Evolutionary conservation across 257 asterid species (phyloP).

Genomic region (Penstemon newberryi): DNA sequence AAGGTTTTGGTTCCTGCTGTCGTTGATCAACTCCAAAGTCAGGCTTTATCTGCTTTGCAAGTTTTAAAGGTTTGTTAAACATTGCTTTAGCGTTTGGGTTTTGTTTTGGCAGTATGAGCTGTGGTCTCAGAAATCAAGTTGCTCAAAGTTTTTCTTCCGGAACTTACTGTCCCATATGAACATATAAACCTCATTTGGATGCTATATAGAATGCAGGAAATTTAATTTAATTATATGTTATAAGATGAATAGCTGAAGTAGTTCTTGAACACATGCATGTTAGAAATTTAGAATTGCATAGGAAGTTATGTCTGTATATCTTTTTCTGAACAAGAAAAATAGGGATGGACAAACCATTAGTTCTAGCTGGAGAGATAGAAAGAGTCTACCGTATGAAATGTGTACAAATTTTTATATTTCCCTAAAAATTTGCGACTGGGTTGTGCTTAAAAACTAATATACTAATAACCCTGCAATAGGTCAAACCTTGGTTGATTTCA

Average conservation of each 20-base stretch:
- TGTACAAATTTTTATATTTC: slow-evolving; percentile 8
- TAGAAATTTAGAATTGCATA: neutral
- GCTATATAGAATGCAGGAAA: slow-evolving; percentile 33
- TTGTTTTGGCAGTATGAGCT: slow-evolving; percentile 13
- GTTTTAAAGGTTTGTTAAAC: slow-evolving; percentile 53
- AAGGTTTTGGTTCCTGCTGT: slow-evolving; percentile 96
- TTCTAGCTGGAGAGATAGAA: neutral
- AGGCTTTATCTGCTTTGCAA: slow-evolving; percentile 86
- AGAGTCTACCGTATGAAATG: neutral
- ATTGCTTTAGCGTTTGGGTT: slow-evolving; percentile 20
- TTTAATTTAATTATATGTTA: neutral
- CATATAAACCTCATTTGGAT: slow-evolving; percentile 30
- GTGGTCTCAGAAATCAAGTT: slow-evolving; percentile 6
- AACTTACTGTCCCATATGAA: slow-evolving; percentile 20
- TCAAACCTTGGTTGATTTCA: neutral
- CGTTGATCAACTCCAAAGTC: slow-evolving; percentile 88
- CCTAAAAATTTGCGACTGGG: slow-evolving; percentile 6
- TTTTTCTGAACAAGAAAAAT: neutral
- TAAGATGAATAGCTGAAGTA: slow-evolving; percentile 2
- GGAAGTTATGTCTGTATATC: slow-evolving; percentile 2
- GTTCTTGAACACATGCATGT: neutral
- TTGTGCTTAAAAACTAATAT: neutral
- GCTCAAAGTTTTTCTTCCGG: neutral
- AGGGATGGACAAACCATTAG: neutral
- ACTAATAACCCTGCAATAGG: neutral